Evolutionary conservation across 768 basidiomycete species (phyloP), one percentile per base, ranked within the genome.

Genomic region (Tulasnella sp.): DNA sequence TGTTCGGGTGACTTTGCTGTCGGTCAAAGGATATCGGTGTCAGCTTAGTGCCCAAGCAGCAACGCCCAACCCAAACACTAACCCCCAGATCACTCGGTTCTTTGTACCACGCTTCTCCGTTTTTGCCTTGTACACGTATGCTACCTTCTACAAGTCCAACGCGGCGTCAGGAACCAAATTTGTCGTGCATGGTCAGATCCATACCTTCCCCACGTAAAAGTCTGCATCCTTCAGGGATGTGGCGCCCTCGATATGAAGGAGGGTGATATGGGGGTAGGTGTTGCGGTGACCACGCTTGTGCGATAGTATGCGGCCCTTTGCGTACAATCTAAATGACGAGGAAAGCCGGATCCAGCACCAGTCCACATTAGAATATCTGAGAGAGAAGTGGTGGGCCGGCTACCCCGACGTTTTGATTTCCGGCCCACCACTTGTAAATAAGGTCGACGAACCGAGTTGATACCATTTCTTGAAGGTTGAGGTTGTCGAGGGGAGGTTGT

Each of bases 231-330:
- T 91, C 87, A 96, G 94, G 84, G 88, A 92, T 82, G 91, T 91
- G 79, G 98, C 96, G 84, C 97, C 97, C 89, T 99, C 98, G 85
- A 99, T 95, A 87, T 97, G 96, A 84, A 99, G 87, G 83, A 99
- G 92, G 77, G 95, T 95, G 81, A 96, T 98, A 90, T 97, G 97
- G 85, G 96, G 96, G 85, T 93, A 90, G 80, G 93, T 90, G 90
- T 99, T 98, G 85, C 96, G 93, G 89, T 99, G 99, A 81, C 94
- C 96, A 82, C 98, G 95, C 89, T 98, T 98, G 94, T 97, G 95
- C 82, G 97, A 96, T 84, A 98, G 89, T 85, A 99, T 92, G 84
- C 98, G 96, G 86, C 95, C 98, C 90, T 98, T 99, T 87, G 87
- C 86, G 91, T 98, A 97, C 84, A 98, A 91, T 91, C 97, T 97